These are phyloP conservation scores for Omphalotus guepiniiformis DNA, from an alignment of 768 basidiomycete genomes.

Conservation along the genomic window DNA sequence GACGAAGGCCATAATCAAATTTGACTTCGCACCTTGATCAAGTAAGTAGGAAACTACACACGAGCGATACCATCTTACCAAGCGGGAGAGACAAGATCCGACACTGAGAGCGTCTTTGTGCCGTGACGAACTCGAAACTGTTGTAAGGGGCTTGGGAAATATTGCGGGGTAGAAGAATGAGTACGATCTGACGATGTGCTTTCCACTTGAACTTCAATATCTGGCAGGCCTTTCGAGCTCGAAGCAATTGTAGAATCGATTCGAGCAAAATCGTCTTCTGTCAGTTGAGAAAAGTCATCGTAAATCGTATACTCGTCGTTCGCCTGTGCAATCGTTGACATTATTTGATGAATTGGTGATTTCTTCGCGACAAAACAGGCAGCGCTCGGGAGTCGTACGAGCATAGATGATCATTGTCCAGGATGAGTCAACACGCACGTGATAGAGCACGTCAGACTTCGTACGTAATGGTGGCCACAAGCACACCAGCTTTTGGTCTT, in stretches of 20 bases:
- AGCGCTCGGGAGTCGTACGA: too few species aligned
- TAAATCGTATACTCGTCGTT: conserved; percentile 45
- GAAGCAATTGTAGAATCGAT: conserved; percentile 38
- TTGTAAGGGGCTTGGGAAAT: conserved; percentile 30
- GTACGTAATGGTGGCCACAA: too few species aligned
- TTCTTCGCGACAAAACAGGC: too few species aligned
- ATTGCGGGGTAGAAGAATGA: background rate
- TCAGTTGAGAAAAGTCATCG: conserved; percentile 52
- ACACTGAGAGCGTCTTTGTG: conserved; percentile 48
- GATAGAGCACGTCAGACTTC: too few species aligned
- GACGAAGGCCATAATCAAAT: conserved; percentile 70
- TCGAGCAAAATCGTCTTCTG: conserved; percentile 48
- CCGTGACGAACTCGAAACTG: conserved; percentile 46
- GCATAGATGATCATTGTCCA: too few species aligned
- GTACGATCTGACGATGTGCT: background rate
- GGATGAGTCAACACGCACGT: too few species aligned
- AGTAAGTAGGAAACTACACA: conserved; percentile 3
- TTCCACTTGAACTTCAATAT: conserved; percentile 33
- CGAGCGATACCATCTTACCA: conserved; percentile 40
- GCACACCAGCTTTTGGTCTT: too few species aligned
- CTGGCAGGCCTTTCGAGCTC: conserved; percentile 22
- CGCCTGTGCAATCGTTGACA: too few species aligned
- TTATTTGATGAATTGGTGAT: too few species aligned
- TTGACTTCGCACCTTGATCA: conserved; percentile 66
- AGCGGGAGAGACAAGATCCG: conserved; percentile 55